Evolutionary conservation across 75 land plant genomes (phyloP), one percentile per base, ranked within the genome.

Genomic region (Cryptomeria japonica): DNA sequence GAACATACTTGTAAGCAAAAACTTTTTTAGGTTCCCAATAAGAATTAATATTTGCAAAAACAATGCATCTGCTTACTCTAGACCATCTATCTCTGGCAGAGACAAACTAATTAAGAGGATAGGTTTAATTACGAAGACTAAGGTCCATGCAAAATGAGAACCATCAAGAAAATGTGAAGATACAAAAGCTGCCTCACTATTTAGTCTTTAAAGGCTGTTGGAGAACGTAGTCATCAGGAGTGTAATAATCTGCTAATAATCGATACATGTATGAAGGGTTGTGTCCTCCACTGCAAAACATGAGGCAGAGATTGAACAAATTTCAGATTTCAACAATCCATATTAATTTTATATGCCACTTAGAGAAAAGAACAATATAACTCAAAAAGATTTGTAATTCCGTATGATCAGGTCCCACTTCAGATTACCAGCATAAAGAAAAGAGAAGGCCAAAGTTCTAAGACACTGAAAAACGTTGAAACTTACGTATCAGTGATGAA

Each of bases 401-500:
- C 44, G 73, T 42, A 32, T n/a, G 36, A 86, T 28, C n/a, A 42
- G 46, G 28, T 31, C 32, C 12, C 44, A 38, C n/a, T 31, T 83
- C 46, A 73, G 38, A 80, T 53, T 79, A 16, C 22, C 19, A 83
- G 19, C 19, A 31, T 12, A 46, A 86, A 5, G 44, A 56, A n/a
- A 83, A 9, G 42, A 53, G 44, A 41, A 28, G 70, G 22, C 32
- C 2, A 34, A 13, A 8, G 13, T 70, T 75, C 37, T 14, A 34
- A 75, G 77, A 12, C 37, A 25, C 25, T 25, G n/a, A 64, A 22
- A 51, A 51, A 42, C 44, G 25, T 39, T 34, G 34, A 64, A 56
- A 88, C 99, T 98, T 95, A 98, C 99, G 96, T 94, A 90, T 98
- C 99, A 77, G 99, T 98, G 64, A 98, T 96, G 87, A 98, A 98